A percentile compares a stretch with the other conserved stretches of the same genome.
These are phyloP conservation scores for Pyrus communis DNA, from an alignment of 306 rosid genomes.

Conservation along the genomic window DNA sequence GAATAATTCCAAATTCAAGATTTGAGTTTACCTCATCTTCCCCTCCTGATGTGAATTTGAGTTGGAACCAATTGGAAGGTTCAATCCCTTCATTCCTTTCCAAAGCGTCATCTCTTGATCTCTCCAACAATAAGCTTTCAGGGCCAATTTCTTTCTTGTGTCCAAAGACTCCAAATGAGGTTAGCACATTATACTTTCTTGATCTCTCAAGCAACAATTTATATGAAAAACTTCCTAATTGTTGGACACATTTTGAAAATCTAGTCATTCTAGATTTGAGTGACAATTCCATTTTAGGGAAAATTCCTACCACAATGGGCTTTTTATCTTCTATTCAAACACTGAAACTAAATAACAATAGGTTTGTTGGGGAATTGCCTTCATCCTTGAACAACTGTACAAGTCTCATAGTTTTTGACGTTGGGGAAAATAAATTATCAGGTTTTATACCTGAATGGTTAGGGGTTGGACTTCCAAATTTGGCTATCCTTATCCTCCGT, in stretches of 20 bases:
- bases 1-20: not conserved
- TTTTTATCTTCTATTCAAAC: not conserved
- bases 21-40: not conserved
- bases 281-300: not conserved
- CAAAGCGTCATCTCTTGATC: too few species aligned
- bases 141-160: not conserved
- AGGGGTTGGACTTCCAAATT: not conserved
- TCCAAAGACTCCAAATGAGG: not conserved
- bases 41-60: too few species aligned
- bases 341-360: not conserved
- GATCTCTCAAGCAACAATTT: not conserved
- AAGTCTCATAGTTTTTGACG: not conserved
- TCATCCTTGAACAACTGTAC: not conserved
- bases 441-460: not conserved
- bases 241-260: not conserved
- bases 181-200: not conserved
- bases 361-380: constrained; percentile 2
- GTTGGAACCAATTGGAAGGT: too few species aligned
- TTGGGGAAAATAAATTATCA: not conserved
- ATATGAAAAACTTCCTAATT: not conserved
- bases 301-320: not conserved
- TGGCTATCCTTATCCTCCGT: constrained; percentile 2
- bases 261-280: not conserved
- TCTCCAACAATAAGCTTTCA: too few species aligned
- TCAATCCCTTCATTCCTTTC: too few species aligned